Evolutionary conservation across 345 rosid genomes (phyloP).

Genomic region (Dipteronia sinensis): DNA sequence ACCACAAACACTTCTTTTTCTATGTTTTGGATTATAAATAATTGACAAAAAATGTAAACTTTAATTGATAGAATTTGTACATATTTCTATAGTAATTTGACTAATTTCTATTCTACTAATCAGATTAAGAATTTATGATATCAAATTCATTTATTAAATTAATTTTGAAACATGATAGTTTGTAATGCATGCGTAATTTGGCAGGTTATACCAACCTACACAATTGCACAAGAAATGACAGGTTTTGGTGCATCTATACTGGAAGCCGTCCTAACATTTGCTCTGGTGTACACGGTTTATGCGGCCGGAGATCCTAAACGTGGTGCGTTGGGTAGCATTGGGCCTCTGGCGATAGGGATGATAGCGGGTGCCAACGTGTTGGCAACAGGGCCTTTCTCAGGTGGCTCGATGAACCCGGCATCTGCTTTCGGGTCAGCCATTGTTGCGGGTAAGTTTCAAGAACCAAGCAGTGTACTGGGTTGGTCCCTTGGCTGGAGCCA

Average conservation of each 20-base stretch:
- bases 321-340: conserved; percentile 41
- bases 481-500: conserved; percentile 82
- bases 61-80: too few species aligned
- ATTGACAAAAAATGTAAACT: too few species aligned
- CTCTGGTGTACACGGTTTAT: conserved; percentile 70
- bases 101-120: too few species aligned
- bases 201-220: conserved; percentile 61
- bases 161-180: too few species aligned
- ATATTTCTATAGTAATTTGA: too few species aligned
- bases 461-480: conserved; percentile 96
- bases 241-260: conserved; percentile 88
- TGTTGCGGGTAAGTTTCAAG: conserved; percentile 64
- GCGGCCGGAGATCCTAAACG: conserved; percentile 60
- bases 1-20: neutral
- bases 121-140: too few species aligned
- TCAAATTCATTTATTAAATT: too few species aligned
- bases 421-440: conserved; percentile 81
- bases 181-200: neutral
- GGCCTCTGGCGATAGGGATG: conserved; percentile 64
- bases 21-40: neutral
- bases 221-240: conserved; percentile 76
- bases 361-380: conserved; percentile 73
- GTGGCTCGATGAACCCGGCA: conserved; percentile 90
- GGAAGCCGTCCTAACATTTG: conserved; percentile 76
- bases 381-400: conserved; percentile 85